Conservation (phyloP, 2,329 filamentous ascomycete species). For the Talaromyces rugulosus region DNA sequence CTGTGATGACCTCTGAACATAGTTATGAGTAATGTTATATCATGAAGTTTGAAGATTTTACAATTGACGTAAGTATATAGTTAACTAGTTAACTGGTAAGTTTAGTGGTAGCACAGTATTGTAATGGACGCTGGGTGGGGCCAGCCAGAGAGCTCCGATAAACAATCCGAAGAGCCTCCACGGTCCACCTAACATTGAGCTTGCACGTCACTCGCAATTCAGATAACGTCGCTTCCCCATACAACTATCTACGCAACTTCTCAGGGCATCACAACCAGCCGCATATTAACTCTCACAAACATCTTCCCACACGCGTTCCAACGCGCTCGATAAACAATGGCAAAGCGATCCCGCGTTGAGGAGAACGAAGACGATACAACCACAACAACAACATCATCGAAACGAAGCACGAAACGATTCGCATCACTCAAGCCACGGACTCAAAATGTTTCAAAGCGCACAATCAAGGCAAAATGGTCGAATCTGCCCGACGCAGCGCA, state of each 20-base stretch:
- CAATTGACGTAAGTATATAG: background rate
- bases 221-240: background rate
- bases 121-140: background rate
- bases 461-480: constrained; percentile 44
- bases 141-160: background rate
- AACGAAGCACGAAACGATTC: constrained; percentile 25
- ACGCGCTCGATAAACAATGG: background rate
- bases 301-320: background rate
- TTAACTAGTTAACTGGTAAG: background rate
- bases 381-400: constrained; percentile 11
- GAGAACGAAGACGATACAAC: constrained; percentile 23
- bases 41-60: background rate
- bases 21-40: background rate
- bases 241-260: background rate
- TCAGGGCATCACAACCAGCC: background rate
- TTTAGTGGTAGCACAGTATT: background rate
- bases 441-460: constrained; percentile 38
- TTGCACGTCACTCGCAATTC: background rate
- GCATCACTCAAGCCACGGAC: constrained; percentile 38
- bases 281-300: background rate
- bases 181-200: background rate
- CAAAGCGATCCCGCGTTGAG: constrained; percentile 18
- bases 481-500: constrained; percentile 40
- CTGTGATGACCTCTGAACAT: background rate
- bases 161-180: background rate